Evolutionary conservation across 176 grass and related monocot genomes (phyloP).

Genomic region (Phyllostachys edulis): DNA sequence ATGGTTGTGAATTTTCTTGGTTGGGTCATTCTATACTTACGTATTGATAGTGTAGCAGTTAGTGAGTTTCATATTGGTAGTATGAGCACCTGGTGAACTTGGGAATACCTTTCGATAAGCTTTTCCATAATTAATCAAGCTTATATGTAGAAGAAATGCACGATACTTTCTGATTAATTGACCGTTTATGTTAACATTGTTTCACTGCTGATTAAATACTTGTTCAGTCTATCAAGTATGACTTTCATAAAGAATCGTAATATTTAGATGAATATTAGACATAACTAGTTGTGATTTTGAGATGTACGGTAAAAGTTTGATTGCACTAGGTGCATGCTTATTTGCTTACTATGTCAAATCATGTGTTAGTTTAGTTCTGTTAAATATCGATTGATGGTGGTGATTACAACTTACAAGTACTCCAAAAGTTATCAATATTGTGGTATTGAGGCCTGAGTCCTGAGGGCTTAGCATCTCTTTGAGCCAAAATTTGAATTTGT

Average conservation of each 20-base stretch:
- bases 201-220: not conserved
- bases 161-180: not conserved
- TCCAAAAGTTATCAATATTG: not conserved
- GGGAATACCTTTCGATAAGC: not conserved
- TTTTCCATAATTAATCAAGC: not conserved
- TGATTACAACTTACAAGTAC: not conserved
- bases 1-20: not conserved
- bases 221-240: not conserved
- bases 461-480: not conserved
- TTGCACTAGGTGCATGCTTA: not conserved
- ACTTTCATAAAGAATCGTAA: not conserved
- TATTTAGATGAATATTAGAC: not conserved
- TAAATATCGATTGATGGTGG: not conserved
- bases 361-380: not conserved
- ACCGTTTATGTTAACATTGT: not conserved
- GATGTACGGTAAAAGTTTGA: not conserved
- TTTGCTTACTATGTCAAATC: not conserved
- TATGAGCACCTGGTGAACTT: not conserved
- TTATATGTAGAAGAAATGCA: not conserved
- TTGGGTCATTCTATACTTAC: not conserved
- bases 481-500: not conserved
- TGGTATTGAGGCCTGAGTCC: not conserved
- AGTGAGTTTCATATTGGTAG: not conserved
- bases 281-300: not conserved
- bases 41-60: not conserved